Evolutionary conservation across 163 green algal genomes (phyloP).

Genomic region (Coccomyxa subellipsoidea): DNA sequence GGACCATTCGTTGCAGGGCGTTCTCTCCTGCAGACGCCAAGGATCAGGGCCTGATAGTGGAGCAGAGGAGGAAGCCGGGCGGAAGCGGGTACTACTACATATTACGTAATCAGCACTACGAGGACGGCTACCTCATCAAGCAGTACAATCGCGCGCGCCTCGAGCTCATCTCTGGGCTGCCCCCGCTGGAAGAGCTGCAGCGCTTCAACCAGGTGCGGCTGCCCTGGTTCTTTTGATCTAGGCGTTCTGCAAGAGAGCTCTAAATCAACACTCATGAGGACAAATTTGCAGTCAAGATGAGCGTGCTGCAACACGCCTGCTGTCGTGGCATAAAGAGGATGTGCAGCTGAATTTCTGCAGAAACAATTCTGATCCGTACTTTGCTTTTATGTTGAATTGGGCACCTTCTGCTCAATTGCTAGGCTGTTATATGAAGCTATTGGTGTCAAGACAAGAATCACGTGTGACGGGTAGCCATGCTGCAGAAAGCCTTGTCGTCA

Average conservation of each 20-base stretch:
- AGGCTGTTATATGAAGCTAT: no score
- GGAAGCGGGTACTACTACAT: conserved; percentile 40
- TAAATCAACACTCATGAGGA: neutral
- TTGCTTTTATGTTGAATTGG: no score
- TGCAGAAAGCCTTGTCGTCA: neutral
- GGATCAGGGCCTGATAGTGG: conserved; percentile 46
- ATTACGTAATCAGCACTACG: conserved; percentile 65
- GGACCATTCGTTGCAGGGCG: conserved; percentile 28
- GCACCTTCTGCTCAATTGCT: no score
- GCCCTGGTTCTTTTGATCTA: neutral
- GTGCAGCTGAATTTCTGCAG: no score
- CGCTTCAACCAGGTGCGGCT: conserved; percentile 71
- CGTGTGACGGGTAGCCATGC: no score
- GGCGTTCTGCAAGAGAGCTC: neutral
- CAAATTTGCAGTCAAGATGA: no score
- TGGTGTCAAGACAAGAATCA: no score
- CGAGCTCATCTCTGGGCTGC: conserved; percentile 46
- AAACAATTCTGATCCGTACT: no score
- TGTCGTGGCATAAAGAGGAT: no score
- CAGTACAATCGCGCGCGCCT: conserved; percentile 47
- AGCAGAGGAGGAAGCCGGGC: conserved; percentile 50
- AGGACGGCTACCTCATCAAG: conserved; percentile 81
- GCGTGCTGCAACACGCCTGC: no score
- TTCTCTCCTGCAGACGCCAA: conserved; percentile 76
- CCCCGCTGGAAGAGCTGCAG: conserved; percentile 85